Evolutionary conservation across 371 early-diverging fungal species (phyloP).

Genomic region (Mucor mucedo): DNA sequence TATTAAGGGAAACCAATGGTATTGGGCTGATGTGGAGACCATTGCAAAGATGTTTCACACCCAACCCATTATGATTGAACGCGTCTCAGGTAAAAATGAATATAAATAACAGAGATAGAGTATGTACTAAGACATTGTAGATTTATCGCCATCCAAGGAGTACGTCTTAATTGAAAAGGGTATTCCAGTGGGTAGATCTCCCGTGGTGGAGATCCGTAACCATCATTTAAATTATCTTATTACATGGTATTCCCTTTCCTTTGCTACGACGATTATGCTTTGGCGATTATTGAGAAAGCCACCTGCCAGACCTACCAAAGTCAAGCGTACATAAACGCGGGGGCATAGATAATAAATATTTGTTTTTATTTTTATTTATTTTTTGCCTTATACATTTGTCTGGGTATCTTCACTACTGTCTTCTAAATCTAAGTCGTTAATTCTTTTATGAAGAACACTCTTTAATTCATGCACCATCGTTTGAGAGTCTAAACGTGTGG

Average conservation of each 20-base stretch:
- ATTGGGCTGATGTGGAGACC: slow-evolving; percentile 75
- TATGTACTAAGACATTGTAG: slow-evolving; percentile 18
- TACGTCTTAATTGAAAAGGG: slow-evolving; percentile 60
- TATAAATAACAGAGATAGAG: slow-evolving; percentile 2
- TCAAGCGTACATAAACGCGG: slow-evolving; percentile 23
- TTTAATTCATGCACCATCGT: slow-evolving; percentile 71
- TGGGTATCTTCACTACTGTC: background rate
- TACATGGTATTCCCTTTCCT: slow-evolving; percentile 84
- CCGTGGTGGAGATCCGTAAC: slow-evolving; percentile 79
- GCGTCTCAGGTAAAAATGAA: slow-evolving; percentile 57
- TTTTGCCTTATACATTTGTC: too few relatives aligned
- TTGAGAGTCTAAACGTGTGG: slow-evolving; percentile 43
- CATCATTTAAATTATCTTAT: slow-evolving; percentile 86
- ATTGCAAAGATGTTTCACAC: slow-evolving; percentile 73
- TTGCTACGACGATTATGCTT: slow-evolving; percentile 72
- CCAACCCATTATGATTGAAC: slow-evolving; percentile 78
- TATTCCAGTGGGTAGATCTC: slow-evolving; percentile 75
- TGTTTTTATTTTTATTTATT: too few relatives aligned
- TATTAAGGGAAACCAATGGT: slow-evolving; percentile 79
- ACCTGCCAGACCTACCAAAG: slow-evolving; percentile 40
- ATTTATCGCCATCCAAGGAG: slow-evolving; percentile 43
- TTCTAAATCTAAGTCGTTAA: slow-evolving; percentile 41
- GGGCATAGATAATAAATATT: too few relatives aligned
- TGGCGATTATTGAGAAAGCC: slow-evolving; percentile 57
- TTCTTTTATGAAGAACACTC: slow-evolving; percentile 59